Evolutionary conservation across 1,139 yeast genomes (phyloP), one percentile per base, ranked within the genome.

Genomic region (Blastobotrys capitulatus): DNA sequence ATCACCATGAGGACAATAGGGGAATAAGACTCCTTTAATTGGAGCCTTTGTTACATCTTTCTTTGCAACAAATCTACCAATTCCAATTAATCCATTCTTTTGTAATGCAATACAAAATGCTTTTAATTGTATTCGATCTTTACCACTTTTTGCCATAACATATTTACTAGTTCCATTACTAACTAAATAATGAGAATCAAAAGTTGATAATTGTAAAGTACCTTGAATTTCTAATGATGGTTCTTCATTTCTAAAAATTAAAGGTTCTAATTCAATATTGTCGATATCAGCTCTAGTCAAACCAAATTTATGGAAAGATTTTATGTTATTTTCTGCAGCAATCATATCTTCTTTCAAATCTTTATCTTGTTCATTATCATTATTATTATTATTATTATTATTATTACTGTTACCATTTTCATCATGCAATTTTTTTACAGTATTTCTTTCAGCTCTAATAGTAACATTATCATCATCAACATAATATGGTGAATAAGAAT

Each of bases 121-220:
- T 37, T 74, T 67, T 55, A 85, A 72, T 0, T 79, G 75, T 0
- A 72, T 49, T 3, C 66, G 57, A 52, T 83, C 81, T 15, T 68
- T 56, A 53, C 81, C 79, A 20, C 69, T 57, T 1, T 72, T 71
- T 2, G 60, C 56, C 31, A 67, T 66, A 0, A 86, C 80, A 1
- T 83, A 65, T 2, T 88, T 72, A 44, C 71, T 73, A 0, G 92
- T 69, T 46, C 82, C 89, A 1, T 26, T 16, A 18, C 79, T 79
- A 50, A 79, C 75, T 35, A 79, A 29, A 29, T 29, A 29, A 6
- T 29, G 12, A 10, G 6, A 12, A 10, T 29, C 9, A 6, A 29
- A 4, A 6, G 3, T 29, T 6, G 6, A 4, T 13, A 29, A 3
- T 29, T 6, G n/a, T 29, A 29, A 12, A 3, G 32, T 29, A 13